These are phyloP conservation scores for Pulveroboletus ravenelii DNA, from an alignment of 768 basidiomycete species.

Conservation along the genomic window DNA sequence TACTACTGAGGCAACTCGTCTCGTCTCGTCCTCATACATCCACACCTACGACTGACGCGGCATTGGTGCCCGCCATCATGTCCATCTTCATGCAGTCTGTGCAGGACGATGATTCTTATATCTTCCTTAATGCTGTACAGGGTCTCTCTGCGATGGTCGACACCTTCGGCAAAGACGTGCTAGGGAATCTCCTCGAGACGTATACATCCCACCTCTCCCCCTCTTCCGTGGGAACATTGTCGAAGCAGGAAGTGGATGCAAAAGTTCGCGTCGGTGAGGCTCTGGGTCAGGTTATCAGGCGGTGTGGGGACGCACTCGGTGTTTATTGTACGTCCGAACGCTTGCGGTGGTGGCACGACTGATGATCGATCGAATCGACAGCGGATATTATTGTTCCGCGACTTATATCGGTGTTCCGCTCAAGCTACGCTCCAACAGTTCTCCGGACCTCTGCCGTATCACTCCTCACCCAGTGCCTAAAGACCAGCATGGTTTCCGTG, in stretches of 20 bases:
- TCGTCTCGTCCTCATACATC: conserved; percentile 26
- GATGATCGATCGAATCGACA: conserved; percentile 26
- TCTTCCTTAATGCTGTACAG: conserved; percentile 89
- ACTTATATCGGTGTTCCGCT: conserved; percentile 60
- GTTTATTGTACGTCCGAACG: conserved; percentile 53
- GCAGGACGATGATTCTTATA: conserved; percentile 92
- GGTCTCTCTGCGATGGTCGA: conserved; percentile 86
- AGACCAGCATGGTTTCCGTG: conserved; percentile 58
- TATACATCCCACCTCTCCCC: conserved; percentile 58
- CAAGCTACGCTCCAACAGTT: conserved; percentile 58
- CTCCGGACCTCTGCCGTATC: conserved; percentile 66
- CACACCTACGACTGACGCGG: conserved; percentile 40
- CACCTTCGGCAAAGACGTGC: conserved; percentile 57
- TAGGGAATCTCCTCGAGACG: conserved; percentile 58
- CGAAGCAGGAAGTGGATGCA: conserved; percentile 64
- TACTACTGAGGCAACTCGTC: conserved; percentile 77
- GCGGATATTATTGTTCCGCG: conserved; percentile 70
- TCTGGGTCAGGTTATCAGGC: conserved; percentile 66
- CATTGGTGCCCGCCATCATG: conserved; percentile 76
- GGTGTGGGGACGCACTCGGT: conserved; percentile 65
- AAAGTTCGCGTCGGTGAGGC: conserved; percentile 83
- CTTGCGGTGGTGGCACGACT: not conserved
- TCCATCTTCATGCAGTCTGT: conserved; percentile 82
- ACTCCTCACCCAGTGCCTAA: conserved; percentile 70
- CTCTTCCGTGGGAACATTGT: conserved; percentile 32